Conservation (phyloP, 2,329 filamentous ascomycete genomes). For the Cordyceps cicadae region DNA sequence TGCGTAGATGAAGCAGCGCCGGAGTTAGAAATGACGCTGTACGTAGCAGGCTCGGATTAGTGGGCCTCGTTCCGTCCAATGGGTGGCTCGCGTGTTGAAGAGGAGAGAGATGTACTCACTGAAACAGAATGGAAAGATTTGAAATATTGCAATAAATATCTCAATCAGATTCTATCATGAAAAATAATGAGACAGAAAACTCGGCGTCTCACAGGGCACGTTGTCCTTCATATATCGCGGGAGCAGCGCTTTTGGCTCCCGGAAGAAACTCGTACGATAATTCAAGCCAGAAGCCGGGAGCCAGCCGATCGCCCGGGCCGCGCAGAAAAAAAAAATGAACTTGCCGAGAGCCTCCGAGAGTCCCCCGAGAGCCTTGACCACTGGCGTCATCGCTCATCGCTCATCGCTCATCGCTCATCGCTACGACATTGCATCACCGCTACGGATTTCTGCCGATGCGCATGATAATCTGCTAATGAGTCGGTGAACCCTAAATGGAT, state of each 20-base stretch:
- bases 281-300: background rate
- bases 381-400: background rate
- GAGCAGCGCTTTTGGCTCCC: background rate
- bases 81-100: background rate
- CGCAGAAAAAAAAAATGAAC: background rate
- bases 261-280: constrained; percentile 12
- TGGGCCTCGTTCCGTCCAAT: constrained; percentile 3
- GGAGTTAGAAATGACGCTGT: constrained; percentile 6
- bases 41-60: background rate
- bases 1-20: background rate
- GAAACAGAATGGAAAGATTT: background rate
- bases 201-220: background rate
- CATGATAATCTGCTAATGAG: background rate
- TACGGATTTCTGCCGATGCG: background rate
- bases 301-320: background rate
- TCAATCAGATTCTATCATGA: background rate
- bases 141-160: background rate
- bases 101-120: background rate
- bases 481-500: background rate
- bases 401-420: no score
- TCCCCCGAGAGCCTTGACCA: background rate
- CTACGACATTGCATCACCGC: background rate
- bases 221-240: constrained; percentile 1
- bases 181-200: background rate
- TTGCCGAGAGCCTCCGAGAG: constrained; percentile 7